Conservation (phyloP, 495 filamentous ascomycete species). For the Penicillium angulare region DNA sequence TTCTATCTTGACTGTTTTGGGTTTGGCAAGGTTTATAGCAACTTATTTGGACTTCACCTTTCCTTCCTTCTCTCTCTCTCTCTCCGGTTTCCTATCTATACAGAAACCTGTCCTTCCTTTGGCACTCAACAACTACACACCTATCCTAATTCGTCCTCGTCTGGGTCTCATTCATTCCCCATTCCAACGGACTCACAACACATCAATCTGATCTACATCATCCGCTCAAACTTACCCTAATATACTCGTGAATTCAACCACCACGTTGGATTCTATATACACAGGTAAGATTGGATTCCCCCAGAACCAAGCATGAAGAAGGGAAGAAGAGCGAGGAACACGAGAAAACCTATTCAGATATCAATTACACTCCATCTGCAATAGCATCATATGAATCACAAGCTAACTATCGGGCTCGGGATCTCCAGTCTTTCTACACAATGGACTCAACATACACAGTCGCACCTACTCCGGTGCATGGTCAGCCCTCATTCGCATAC, state of each 20-base stretch:
- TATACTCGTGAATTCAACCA: conserved; percentile 3
- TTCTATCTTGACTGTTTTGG: conserved; percentile 25
- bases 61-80: conserved; percentile 25
- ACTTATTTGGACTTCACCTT: conserved; percentile 26
- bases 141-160: conserved; percentile 8
- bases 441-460: conserved; percentile 61
- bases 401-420: too few species aligned
- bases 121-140: not conserved
- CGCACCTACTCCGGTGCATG: conserved; percentile 53
- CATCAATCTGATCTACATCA: not conserved
- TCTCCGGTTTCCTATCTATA: conserved; percentile 27
- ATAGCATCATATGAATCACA: too few species aligned
- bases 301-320: too few species aligned
- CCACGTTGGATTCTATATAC: not conserved
- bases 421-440: conserved; percentile 20
- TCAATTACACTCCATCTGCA: too few species aligned
- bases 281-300: conserved; percentile 6
- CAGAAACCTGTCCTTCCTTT: conserved; percentile 37
- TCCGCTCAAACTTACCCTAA: not conserved
- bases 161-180: conserved; percentile 27
- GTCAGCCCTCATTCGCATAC: conserved; percentile 85
- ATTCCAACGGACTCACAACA: conserved; percentile 3
- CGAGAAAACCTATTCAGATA: too few species aligned
- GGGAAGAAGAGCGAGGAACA: not conserved
- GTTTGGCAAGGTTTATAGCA: conserved; percentile 20